Evolutionary conservation across 306 rosid species (phyloP).

Genomic region (Pyrus betulifolia): DNA sequence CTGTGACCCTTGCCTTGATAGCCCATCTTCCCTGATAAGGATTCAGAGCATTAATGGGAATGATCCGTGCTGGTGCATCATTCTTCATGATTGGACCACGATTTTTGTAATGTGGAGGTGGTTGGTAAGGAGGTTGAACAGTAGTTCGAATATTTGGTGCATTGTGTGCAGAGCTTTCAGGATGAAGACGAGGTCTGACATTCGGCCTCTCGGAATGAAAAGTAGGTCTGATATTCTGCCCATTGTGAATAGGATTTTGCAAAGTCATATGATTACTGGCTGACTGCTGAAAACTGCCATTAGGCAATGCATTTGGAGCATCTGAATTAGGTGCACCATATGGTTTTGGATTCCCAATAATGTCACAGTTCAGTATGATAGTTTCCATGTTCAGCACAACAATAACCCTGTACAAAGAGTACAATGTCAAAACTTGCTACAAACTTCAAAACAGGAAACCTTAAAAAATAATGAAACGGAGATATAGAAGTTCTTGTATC

Average conservation of each 20-base stretch:
- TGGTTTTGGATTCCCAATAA: conserved; percentile 69
- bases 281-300: conserved; percentile 24
- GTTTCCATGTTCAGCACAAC: conserved; percentile 81
- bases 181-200: background rate
- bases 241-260: conserved; percentile 25
- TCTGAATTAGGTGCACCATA: conserved; percentile 35
- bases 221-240: conserved; percentile 56
- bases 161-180: background rate
- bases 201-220: conserved; percentile 39
- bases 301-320: conserved; percentile 22
- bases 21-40: conserved; percentile 99
- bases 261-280: conserved; percentile 26
- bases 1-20: conserved; percentile 93
- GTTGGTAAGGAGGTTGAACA: conserved; percentile 78
- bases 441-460: background rate
- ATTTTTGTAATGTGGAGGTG: conserved; percentile 70
- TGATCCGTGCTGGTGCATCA: conserved; percentile 84
- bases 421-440: conserved; percentile 2
- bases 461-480: background rate
- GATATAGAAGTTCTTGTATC: too few relatives aligned
- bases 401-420: conserved; percentile 53
- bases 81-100: conserved; percentile 78
- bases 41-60: conserved; percentile 83
- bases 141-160: conserved; percentile 55
- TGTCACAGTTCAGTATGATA: conserved; percentile 59